Percentiles rank a stretch among this genome's conserved stretches.
Conservation (phyloP, 176 grass and related monocot genomes). For the Ensete glaucum region DNA sequence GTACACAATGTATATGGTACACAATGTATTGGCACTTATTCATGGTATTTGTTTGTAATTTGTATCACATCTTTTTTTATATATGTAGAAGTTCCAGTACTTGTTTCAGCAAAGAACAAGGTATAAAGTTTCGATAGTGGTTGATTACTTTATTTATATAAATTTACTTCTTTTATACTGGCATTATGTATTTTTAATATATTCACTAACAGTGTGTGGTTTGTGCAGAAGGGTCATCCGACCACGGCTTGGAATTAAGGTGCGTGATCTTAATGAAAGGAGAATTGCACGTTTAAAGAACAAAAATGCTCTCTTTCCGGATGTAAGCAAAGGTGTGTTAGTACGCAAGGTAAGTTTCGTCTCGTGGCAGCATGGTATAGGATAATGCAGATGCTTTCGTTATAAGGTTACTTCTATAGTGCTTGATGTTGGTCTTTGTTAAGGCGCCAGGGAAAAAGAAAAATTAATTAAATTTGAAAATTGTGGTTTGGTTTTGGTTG, state of each 20-base stretch:
- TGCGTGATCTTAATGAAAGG: slow-evolving; percentile 70
- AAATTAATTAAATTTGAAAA: no score
- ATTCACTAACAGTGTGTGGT: background rate
- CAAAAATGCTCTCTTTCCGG: slow-evolving; percentile 61
- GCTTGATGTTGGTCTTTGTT: no score
- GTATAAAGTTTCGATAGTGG: background rate
- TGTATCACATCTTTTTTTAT: no score
- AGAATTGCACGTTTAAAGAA: slow-evolving; percentile 63
- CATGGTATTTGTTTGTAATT: no score
- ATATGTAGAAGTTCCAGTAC: no score
- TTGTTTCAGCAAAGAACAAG: no score
- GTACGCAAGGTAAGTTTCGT: slow-evolving; percentile 53
- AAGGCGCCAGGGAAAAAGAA: no score
- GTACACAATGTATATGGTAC: no score
- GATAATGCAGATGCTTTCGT: background rate
- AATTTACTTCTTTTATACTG: background rate
- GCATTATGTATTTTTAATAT: background rate
- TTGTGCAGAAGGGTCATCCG: slow-evolving; percentile 64
- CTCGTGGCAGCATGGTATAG: background rate
- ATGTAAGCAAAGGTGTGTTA: slow-evolving; percentile 47
- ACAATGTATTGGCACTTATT: no score
- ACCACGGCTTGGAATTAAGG: slow-evolving; percentile 79
- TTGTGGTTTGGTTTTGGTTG: no score
- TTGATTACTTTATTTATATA: background rate
- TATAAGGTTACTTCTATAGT: no score